Evolutionary conservation across 495 filamentous ascomycete genomes (phyloP).

Genomic region (Hypoxylon crocopeplum): DNA sequence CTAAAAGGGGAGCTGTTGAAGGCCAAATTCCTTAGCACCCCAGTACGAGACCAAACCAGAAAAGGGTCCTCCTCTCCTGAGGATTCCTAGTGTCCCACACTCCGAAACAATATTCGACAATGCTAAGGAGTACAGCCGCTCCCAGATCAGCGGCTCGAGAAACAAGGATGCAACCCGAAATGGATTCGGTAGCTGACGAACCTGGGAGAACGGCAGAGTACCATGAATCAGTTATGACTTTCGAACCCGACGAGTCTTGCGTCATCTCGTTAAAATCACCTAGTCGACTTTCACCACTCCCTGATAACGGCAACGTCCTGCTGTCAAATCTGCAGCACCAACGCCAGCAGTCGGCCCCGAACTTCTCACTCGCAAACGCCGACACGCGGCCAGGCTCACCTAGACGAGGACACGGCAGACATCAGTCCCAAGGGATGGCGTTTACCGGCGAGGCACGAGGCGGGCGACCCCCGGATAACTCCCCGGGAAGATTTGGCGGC

Average conservation of each 20-base stretch:
- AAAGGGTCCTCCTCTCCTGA: constrained; percentile 5
- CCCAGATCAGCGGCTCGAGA: constrained; percentile 16
- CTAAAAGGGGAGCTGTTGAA: not conserved
- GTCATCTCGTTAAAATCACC: constrained; percentile 18
- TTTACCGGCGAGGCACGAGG: constrained; percentile 50
- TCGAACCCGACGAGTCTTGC: constrained; percentile 22
- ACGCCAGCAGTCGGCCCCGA: constrained; percentile 52
- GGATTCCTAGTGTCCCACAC: constrained; percentile 27
- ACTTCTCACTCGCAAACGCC: constrained; percentile 42
- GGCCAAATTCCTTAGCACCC: constrained; percentile 2
- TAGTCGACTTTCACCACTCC: constrained; percentile 4
- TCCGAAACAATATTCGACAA: constrained; percentile 52
- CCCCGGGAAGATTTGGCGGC: constrained; percentile 39
- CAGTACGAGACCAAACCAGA: constrained; percentile 6
- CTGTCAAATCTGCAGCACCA: constrained; percentile 43
- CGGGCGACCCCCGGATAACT: constrained; percentile 33
- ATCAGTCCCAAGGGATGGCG: constrained; percentile 49
- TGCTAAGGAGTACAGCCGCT: constrained; percentile 50
- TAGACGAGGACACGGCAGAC: constrained; percentile 36
- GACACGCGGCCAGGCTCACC: constrained; percentile 43
- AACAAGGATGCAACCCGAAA: constrained; percentile 18
- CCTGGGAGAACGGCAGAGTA: constrained; percentile 16
- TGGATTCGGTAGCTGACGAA: constrained; percentile 5
- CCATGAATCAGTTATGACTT: constrained; percentile 23
- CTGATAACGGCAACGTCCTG: constrained; percentile 38